These are phyloP conservation scores for Cryptococcus sp. DNA, from an alignment of 1,284 basidiomycete species.

Conservation along the genomic window DNA sequence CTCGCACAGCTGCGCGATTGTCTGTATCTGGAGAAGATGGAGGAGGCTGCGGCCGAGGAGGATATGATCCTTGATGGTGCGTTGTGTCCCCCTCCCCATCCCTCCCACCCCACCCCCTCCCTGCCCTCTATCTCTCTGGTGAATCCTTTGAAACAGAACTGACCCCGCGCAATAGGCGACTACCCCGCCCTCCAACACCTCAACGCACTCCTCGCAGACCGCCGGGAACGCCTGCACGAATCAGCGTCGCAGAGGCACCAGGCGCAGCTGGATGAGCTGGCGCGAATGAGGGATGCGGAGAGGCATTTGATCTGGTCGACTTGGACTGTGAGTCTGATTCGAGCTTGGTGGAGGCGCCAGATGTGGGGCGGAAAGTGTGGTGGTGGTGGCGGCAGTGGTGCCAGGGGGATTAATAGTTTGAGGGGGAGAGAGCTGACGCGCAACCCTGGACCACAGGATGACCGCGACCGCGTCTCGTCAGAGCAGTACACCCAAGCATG, in stretches of 20 bases:
- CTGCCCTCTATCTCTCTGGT: not conserved
- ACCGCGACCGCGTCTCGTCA: no score
- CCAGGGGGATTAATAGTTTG: no score
- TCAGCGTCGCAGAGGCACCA: conserved; percentile 44
- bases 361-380: no score
- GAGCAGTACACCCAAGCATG: no score
- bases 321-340: conserved; percentile 49
- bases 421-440: no score
- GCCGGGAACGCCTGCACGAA: conserved; percentile 44
- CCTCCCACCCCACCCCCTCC: no score
- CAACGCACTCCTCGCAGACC: conserved; percentile 41
- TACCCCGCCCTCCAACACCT: conserved; percentile 56
- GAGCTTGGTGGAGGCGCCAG: no score
- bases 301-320: conserved; percentile 52
- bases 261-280: conserved; percentile 50
- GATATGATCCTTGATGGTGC: conserved; percentile 55
- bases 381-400: no score
- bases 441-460: no score
- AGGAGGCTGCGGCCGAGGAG: conserved; percentile 56
- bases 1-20: conserved; percentile 57
- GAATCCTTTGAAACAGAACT: not conserved
- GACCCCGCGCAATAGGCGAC: conserved; percentile 40
- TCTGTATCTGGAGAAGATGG: conserved; percentile 57
- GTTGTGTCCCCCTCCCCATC: no score
- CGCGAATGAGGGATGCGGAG: conserved; percentile 47